Base-by-base conservation (phyloP, 495 filamentous ascomycete species). In the Lophiostoma macrostomum region DNA sequence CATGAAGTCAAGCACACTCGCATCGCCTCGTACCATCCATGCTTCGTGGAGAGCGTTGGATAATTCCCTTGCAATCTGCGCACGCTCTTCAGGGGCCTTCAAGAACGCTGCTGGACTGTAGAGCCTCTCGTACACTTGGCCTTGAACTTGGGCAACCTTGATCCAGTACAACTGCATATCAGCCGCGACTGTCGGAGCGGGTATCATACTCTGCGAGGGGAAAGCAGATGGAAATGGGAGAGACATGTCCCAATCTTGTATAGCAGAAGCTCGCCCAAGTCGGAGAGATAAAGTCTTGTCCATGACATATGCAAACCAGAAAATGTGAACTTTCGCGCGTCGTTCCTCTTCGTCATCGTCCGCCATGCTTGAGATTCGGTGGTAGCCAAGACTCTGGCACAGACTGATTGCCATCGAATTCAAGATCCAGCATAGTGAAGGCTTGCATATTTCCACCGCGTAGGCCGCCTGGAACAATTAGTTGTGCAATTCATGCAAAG, bases 191-290 rank as follows among this genome's bases (percentile, higher is more conserved):
- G 18, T 18, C 19, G 43, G 48, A 48, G 27, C 8, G 16, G 3
- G 40, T 7, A 12, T 24, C 12, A 14, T 10, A 37, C 2, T 28
- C 29, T 24, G 19, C 19, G 14, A 16, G 22, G n/a, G n/a, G n/a
- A n/a, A n/a, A 29, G 27, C 13, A 19, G 8, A 12, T 0, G 53
- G 58, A 20, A 34, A 70, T 49, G 48, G 81, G 70, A 38, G 73
- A 60, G 77, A 77, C 57, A 86, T 81, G 50, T 87, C 84, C 64
- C 76, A 83, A 61, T 85, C 81, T 23, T 82, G 80, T 24, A 86
- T 74, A 4, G 73, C 67, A 0, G 80, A 76, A 0, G 81, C 77
- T 4, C 82, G 79, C 1, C 84, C 83, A 11, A 85, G 67, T 5
- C 83, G 77, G n/a, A 88, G 67, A 0, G 83, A 78, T 19, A 88